Base-by-base conservation (phyloP, 768 basidiomycete species). In the Udeniomyces megalosporus region DNA sequence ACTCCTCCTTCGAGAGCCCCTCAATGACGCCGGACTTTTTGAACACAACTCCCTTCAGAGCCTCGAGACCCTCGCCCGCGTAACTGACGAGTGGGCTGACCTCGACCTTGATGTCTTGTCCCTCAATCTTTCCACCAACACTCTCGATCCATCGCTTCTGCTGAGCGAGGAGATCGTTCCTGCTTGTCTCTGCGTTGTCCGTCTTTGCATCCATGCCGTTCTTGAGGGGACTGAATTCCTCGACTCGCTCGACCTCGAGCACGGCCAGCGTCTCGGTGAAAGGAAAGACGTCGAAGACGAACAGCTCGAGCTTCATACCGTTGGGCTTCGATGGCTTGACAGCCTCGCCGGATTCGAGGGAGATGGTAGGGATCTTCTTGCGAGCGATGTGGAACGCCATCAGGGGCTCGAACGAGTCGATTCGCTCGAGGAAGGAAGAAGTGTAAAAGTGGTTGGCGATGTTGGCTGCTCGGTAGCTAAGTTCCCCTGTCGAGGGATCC, bases 361-460 rank as follows among this genome's bases (percentile, higher is more conserved):
- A 83, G 66, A 91, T 77, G 68, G 85, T 81, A 7, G 90, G 79
- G 67, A 99, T 97, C 80, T 97, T 99, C 77, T 99, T 99, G 68
- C 85, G 83, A 45, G 95, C 95, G 69, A 99, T 91, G 77, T 99
- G 95, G 82, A 87, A 96, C 15, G 91, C 84, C 75, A 99, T 86
- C 61, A 87, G 77, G 49, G 82, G 78, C 73, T 96, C 93, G 72
- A 93, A 90, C 2, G 79, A 74, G 68, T 86, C 83, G 56, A 91
- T 84, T 46, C 76, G 73, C 64, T 84, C 80, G 61, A 99, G 80
- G 77, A 86, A 97, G 28, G 78, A 73, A 34, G 85, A 85, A 45
- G 91, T 91, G 77, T 95, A 99, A 75, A 96, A 95, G 74, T 99
- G 95, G 75, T 97, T 97, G 69, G 81, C 95, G 71, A 99, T 97